Base-by-base conservation (phyloP, 2,329 filamentous ascomycete genomes). In the Xylaria sp. region DNA sequence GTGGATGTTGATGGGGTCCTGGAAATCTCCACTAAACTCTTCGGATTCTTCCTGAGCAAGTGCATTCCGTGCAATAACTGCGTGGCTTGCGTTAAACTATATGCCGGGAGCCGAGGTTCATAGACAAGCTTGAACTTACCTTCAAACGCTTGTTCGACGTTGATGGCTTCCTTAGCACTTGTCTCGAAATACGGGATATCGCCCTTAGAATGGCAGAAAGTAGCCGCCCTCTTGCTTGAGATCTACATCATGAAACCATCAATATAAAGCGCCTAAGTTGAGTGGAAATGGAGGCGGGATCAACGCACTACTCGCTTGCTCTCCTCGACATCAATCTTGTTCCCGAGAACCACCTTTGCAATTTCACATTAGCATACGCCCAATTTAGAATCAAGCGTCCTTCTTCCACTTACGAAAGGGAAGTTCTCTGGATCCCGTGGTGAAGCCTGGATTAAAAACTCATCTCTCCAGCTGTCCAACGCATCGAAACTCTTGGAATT, bases 121-220 rank as follows among this genome's bases (percentile, higher is more conserved):
- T 48, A 50, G 20, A 75, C 7, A 23, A 6, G 46, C 25, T 28
- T 3, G 28, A 44, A 20, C 83, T 69, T 80, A 90, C 90, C 89
- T 81, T 93, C 90, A 75, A 90, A 90, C 32, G 88, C 88, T 78
- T 89, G 94, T 83, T 99, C 96, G 52, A 99, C 96, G 79, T 99
- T 99, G 83, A 98, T 92, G 70, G 95, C 96, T 82, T 99, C 96
- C 86, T 99, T 99, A 70, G 96, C 96, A 82, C 94, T 98, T 20
- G 96, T 99, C 89, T 99, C 96, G 78, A 99, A 99, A 83, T 99
- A 99, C 20, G 96, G 96, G 74, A 99, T 98, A 69, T 94, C 94
- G 57, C 95, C 95, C 84, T 98, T 98, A 66, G 94, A 97, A 82
- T 98, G 94, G 82, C 96, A 99, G 81, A 98, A 99, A 15, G 95